phyloP scores from a whole-genome alignment of 768 basidiomycete species.

The Leccinum uliginosum region DNA sequence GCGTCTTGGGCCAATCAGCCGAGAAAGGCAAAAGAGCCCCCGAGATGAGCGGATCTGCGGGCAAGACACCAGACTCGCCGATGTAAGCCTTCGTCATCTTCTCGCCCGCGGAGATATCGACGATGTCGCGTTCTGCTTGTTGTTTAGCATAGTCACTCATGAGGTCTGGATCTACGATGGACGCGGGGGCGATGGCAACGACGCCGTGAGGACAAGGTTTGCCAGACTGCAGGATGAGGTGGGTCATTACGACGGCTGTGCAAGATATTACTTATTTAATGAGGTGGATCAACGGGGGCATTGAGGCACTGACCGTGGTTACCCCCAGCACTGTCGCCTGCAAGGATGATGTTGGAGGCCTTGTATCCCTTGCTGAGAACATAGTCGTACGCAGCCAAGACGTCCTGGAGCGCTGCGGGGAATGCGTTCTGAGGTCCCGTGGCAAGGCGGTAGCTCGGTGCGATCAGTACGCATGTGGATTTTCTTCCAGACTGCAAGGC shows the following conservation, averaged over 20 bases:
- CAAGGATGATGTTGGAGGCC: conserved; percentile 16
- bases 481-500: conserved; percentile 1
- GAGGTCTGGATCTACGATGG: neutral
- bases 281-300: neutral
- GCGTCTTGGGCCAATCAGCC: conserved; percentile 18
- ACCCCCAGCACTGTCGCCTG: conserved; percentile 26
- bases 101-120: neutral
- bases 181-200: conserved; percentile 48
- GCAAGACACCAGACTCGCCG: conserved; percentile 6
- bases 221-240: conserved; percentile 48
- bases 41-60: conserved; percentile 17
- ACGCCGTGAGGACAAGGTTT: conserved; percentile 49
- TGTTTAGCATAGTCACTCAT: conserved; percentile 2
- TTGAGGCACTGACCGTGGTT: conserved; percentile 17
- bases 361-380: conserved; percentile 22
- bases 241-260: conserved; percentile 22
- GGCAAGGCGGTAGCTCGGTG: conserved; percentile 25
- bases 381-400: conserved; percentile 24
- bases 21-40: conserved; percentile 13
- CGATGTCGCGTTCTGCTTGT: neutral
- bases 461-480: conserved; percentile 11
- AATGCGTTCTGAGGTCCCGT: conserved; percentile 21
- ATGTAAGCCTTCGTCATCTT: conserved; percentile 4
- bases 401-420: conserved; percentile 21
- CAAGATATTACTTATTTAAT: too few species aligned